Percentiles rank a stretch among this genome's conserved stretches.
phyloP scores from a whole-genome alignment of 352 stramenopile genomes.

The Phytophthora citrophthora region DNA sequence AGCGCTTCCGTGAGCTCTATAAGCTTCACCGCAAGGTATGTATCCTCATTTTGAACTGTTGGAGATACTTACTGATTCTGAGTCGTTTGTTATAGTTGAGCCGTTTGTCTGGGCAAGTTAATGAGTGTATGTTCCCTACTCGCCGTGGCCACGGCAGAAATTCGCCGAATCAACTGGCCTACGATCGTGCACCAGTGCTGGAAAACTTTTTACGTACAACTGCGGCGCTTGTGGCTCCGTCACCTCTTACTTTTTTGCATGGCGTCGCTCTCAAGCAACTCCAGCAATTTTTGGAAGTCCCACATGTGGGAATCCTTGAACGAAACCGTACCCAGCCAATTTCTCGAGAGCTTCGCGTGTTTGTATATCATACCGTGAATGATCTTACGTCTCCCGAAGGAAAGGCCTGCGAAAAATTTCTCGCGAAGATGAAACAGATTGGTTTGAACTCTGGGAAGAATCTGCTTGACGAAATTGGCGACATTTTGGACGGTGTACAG shows the following conservation, averaged over 20 bases:
- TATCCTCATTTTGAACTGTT: background rate
- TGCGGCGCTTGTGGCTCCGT: conserved; percentile 74
- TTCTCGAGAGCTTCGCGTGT: conserved; percentile 76
- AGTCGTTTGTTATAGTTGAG: conserved; percentile 46
- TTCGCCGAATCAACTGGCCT: conserved; percentile 63
- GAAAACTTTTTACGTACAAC: conserved; percentile 81
- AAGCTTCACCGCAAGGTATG: conserved; percentile 84
- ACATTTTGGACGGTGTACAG: conserved; percentile 83
- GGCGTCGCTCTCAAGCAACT: conserved; percentile 79
- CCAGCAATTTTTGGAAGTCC: conserved; percentile 83
- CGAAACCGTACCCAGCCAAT: conserved; percentile 85
- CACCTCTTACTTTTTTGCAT: conserved; percentile 77
- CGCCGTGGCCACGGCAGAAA: conserved; percentile 63
- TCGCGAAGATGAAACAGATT: conserved; percentile 60
- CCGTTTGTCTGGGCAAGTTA: conserved; percentile 69
- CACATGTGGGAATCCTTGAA: conserved; percentile 69
- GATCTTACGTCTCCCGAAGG: conserved; percentile 79
- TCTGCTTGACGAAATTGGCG: conserved; percentile 73
- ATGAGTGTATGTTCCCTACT: conserved; percentile 75
- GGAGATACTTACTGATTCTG: background rate
- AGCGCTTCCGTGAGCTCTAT: conserved; percentile 83
- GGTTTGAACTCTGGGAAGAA: conserved; percentile 56
- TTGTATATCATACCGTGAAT: conserved; percentile 83
- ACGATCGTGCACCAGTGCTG: conserved; percentile 72
- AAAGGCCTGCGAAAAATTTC: conserved; percentile 80